Conservation (phyloP, 208 protist species). For the Trypanosoma brucei region DNA sequence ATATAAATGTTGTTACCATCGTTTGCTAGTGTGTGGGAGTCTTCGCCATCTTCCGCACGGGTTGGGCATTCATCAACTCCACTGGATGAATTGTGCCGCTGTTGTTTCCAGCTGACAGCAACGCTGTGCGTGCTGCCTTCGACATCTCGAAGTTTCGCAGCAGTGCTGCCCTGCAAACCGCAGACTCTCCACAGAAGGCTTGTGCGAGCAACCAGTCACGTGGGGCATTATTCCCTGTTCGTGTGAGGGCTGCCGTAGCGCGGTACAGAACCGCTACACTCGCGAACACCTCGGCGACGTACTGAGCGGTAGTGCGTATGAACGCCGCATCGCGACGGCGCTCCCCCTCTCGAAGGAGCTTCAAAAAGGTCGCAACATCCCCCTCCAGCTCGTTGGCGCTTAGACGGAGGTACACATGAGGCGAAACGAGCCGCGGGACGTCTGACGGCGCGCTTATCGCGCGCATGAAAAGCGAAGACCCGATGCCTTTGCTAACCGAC, state of each 20-base stretch:
- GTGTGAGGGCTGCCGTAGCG: conserved; percentile 52
- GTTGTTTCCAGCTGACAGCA: conserved; percentile 27
- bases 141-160: conserved; percentile 31
- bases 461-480: background rate
- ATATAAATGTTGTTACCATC: background rate
- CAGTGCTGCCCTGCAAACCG: conserved; percentile 31
- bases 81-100: conserved; percentile 69
- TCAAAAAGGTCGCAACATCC: conserved; percentile 42
- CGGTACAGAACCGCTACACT: conserved; percentile 72
- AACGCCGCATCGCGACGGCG: conserved; percentile 24
- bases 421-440: conserved; percentile 34
- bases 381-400: conserved; percentile 38
- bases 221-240: conserved; percentile 45
- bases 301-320: conserved; percentile 40
- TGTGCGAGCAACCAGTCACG: conserved; percentile 74
- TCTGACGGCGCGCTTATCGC: conserved; percentile 6
- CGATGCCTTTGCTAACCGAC: background rate
- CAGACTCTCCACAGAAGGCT: conserved; percentile 53
- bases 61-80: conserved; percentile 65
- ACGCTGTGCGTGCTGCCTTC: conserved; percentile 22
- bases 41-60: conserved; percentile 7
- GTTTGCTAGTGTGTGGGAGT: background rate
- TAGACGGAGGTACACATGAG: conserved; percentile 63
- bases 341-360: conserved; percentile 18
- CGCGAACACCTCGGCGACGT: conserved; percentile 62